Percentiles rank a stretch among this genome's conserved stretches.
These are phyloP conservation scores for Candida sonorensis DNA, from an alignment of 805 yeast species.

Conservation along the genomic window DNA sequence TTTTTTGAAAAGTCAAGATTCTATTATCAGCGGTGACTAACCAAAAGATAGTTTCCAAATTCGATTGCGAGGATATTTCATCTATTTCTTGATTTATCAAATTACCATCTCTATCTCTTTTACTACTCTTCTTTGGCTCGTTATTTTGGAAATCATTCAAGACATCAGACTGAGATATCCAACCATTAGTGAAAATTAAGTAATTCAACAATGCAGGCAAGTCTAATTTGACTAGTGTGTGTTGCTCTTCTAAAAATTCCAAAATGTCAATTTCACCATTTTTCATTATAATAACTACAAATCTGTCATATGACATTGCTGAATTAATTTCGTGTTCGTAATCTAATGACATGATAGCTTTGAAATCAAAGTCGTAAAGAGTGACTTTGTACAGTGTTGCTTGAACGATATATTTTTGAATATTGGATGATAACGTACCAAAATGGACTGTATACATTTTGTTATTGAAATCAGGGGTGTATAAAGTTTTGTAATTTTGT, in stretches of 20 bases:
- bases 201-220: slow-evolving; percentile 28
- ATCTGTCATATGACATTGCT: slow-evolving; percentile 57
- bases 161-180: slow-evolving; percentile 46
- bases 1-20: slow-evolving; percentile 53
- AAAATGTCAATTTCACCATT: slow-evolving; percentile 66
- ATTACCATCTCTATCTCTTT: slow-evolving; percentile 20
- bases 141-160: slow-evolving; percentile 34
- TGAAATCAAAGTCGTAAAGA: slow-evolving; percentile 57
- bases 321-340: slow-evolving; percentile 57
- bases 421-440: slow-evolving; percentile 33
- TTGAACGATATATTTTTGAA: slow-evolving; percentile 59
- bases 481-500: slow-evolving; percentile 54
- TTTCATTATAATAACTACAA: slow-evolving; percentile 53
- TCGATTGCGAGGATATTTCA: too few species aligned
- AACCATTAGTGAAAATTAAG: slow-evolving; percentile 59
- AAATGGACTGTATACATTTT: slow-evolving; percentile 60
- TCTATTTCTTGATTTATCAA: slow-evolving; percentile 5
- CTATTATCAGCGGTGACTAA: slow-evolving; percentile 75
- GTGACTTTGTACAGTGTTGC: slow-evolving; percentile 61
- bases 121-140: slow-evolving; percentile 2
- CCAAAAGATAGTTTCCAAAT: slow-evolving; percentile 43
- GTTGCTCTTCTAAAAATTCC: slow-evolving; percentile 26
- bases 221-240: slow-evolving; percentile 22
- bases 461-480: slow-evolving; percentile 55
- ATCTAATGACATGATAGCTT: slow-evolving; percentile 41